Base-by-base conservation (phyloP, 352 stramenopile species). In the Sclerospora graminicola region DNA sequence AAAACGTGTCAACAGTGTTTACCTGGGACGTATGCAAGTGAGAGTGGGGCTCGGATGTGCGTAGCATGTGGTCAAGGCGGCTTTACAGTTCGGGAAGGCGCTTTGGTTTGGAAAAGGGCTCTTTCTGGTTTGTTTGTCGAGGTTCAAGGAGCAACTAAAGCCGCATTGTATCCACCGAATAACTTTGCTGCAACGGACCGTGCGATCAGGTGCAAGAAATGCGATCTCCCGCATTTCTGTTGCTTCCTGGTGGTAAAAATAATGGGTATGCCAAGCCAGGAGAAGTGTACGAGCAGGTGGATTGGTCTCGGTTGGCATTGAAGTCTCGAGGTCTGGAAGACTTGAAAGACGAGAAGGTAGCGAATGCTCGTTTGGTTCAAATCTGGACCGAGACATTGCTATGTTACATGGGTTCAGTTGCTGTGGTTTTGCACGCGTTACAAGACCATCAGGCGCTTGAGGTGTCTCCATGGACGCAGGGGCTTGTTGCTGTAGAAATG, bases 231-330 rank as follows among this genome's bases (percentile, higher is more conserved):
- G 54, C 63, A 0, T 65, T 61, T 19, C 64, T 52, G 15, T 52
- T 73, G 15, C 27, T 78, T 14, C 48, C 56, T 39, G 66, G 66
- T 19, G 53, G 52, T 4, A 18, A 29, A 10, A 30, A 45, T 9
- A 82, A 68, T 38, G 49, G 44, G 11, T 2, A 41, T 29, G 48
- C 66, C 4, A 45, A 41, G 5, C 24, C 38, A 34, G 71, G 71
- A 21, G 66, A 82, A 40, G 51, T 80, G 8, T 57, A 74, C 32
- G 63, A 82, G 19, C 24, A 46, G 5, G 53, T 78, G 20, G 28
- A 57, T 26, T 75, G 64, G 64, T 48, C 52, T 45, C 45, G 49
- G 1, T 43, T 66, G 15, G 28, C 32, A 27, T 49, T 74, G 19
- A 31, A 46, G n/a, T 8, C 33, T 74, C 13, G 30, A 30, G 2